Evolutionary conservation across 306 rosid genomes (phyloP), one percentile per base, ranked within the genome.

Genomic region (Dryas alaskensis): DNA sequence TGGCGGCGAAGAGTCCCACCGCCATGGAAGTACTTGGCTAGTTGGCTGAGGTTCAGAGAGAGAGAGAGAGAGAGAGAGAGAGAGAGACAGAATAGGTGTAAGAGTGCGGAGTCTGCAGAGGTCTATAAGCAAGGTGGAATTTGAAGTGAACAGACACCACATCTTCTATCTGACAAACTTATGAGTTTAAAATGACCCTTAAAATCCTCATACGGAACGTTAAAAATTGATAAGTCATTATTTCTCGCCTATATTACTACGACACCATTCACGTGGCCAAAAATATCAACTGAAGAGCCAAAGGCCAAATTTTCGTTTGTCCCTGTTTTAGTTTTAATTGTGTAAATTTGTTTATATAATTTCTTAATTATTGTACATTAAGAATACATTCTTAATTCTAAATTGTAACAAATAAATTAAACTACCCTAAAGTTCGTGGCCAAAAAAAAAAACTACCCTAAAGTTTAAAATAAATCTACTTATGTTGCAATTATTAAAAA

Each of bases 1-100:
- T 16, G 78, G 90, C 78, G 87, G 92, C 79, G 72, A 84, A 81
- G 77, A 89, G 70, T 71, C 92, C 88, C 48, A 70, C 89, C 87
- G 97, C 96, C 99, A 94, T 94, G 72, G 92, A 40, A 13, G 52
- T 51, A 39, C n/a, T 12, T 4, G 70, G 40, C 70, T 31, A 22
- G 22, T 22, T 22, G 22, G 22, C 22, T 22, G 64, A 42, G 76
- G 31, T 16, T 27, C 16, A 12, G 46, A 4, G 37, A n/a, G 57
- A 73, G 77, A 54, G 64, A 25, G 64, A 13, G 22, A 31, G 65
- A 50, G n/a, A 39, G n/a, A n/a, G n/a, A 60, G 73, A 25, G 64
- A 13, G 22, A 31, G 65, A 50, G n/a, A 39, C 4, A 8, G 40
- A 22, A 43, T 11, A 4, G 65, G 37, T 31, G 37, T 31, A 31